Evolutionary conservation across 106 monocot genomes (phyloP).

Genomic region (Platanthera guangdongensis): DNA sequence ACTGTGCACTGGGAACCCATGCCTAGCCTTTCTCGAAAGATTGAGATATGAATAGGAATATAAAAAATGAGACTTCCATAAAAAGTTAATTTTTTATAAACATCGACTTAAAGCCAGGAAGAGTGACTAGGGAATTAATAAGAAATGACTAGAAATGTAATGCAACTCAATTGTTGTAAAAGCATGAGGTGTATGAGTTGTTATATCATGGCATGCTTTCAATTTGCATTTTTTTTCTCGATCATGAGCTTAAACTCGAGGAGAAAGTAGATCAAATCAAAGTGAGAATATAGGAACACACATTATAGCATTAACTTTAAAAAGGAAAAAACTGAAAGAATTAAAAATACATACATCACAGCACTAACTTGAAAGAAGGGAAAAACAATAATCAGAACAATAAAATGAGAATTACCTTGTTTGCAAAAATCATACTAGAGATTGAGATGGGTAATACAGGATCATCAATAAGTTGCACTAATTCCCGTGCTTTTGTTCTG

Average conservation of each 20-base stretch:
- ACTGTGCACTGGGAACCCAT: too few species aligned
- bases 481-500: slow-evolving; percentile 23
- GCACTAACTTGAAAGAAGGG: background rate
- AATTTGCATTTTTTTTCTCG: background rate
- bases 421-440: slow-evolving; percentile 24
- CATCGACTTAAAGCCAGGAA: too few species aligned
- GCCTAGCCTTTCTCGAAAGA: too few species aligned
- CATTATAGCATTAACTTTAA: background rate
- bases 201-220: background rate
- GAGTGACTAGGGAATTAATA: too few species aligned
- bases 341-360: background rate
- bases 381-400: slow-evolving; percentile 5
- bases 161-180: background rate
- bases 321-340: background rate
- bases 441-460: slow-evolving; percentile 17
- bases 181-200: background rate
- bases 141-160: too few species aligned
- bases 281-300: background rate
- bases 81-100: too few species aligned
- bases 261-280: background rate
- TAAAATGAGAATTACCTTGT: slow-evolving; percentile 18
- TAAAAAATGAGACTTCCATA: too few species aligned
- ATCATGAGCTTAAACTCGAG: background rate
- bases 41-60: too few species aligned
- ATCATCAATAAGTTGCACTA: slow-evolving; percentile 14